phyloP scores from a whole-genome alignment of 225 moss, liverwort and hornwort species.

The Lunularia cruciata region DNA sequence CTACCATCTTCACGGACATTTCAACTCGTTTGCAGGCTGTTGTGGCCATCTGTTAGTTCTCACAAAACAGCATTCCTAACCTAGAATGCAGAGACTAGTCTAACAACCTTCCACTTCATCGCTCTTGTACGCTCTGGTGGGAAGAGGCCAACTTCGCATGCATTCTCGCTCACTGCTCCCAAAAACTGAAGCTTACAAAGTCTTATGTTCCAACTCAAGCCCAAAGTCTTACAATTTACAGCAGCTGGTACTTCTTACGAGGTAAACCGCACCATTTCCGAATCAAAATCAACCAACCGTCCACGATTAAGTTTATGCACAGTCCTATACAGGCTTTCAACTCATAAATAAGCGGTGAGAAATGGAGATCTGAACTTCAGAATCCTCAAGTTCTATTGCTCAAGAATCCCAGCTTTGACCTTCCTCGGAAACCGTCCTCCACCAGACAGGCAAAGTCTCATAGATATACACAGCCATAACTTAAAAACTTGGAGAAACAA shows the following conservation, averaged over 20 bases:
- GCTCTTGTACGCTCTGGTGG: conserved; percentile 26
- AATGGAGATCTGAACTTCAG: conserved; percentile 31
- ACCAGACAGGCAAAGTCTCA: conserved; percentile 20
- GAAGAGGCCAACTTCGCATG: conserved; percentile 30
- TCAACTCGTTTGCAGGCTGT: conserved; percentile 26
- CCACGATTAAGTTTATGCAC: conserved; percentile 40
- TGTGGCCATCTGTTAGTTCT: conserved; percentile 20
- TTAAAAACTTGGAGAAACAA: conserved; percentile 18
- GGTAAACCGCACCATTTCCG: conserved; percentile 28
- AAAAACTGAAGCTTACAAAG: conserved; percentile 23
- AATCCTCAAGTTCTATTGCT: conserved; percentile 28
- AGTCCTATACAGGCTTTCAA: conserved; percentile 45
- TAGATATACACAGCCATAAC: conserved; percentile 35
- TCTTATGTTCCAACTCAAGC: conserved; percentile 33
- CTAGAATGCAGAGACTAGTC: conserved; percentile 28
- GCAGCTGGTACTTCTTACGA: conserved; percentile 35
- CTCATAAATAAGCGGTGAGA: conserved; percentile 40
- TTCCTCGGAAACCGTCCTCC: conserved; percentile 19
- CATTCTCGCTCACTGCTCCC: conserved; percentile 25
- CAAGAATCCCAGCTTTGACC: conserved; percentile 32
- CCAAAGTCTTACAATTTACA: conserved; percentile 39
- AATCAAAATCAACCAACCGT: conserved; percentile 30
- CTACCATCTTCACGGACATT: conserved; percentile 17
- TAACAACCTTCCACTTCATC: conserved; percentile 37
- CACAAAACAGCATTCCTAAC: conserved; percentile 26